Evolutionary conservation across 1,284 basidiomycete species (phyloP), one percentile per base, ranked within the genome.

Genomic region (Sparassis latifolia): DNA sequence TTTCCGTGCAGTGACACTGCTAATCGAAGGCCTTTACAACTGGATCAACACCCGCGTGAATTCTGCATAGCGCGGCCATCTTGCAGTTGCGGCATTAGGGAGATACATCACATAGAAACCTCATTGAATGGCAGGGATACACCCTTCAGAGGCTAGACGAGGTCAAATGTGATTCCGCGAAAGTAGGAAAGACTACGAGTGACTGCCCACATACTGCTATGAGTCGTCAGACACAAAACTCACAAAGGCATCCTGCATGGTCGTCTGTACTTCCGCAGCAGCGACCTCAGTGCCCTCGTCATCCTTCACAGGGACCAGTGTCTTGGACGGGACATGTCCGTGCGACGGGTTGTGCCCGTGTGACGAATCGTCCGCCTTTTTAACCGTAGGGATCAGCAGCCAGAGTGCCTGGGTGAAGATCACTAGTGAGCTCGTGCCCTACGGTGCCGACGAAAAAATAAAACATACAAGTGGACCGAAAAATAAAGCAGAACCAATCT

Each of bases 201-300:
- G 20, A 20, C 20, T 20, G 20, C 20, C 20, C 20, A 20, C 20
- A 20, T 20, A 20, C 20, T 20, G 20, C 20, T 37, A 37, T 37
- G 35, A 12, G 35, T 6, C 6, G 40, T 28, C 20, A 42, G 6
- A 33, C 32, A 10, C 12, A 6, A 43, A 32, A 61, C 70, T 56
- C 44, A 71, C 69, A 12, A 60, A 56, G 2, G 62, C 65, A 44
- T 56, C 56, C 53, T 63, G 58, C 45, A 62, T 52, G 29, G 71
- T 69, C 38, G 63, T 63, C 48, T 67, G 58, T 49, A 70, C 53
- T 42, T 68, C 70, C 45, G 69, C 61, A 33, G 54, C 57, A 41
- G 70, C 60, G 27, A 58, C 62, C 43, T 57, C 58, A 1, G 58
- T 63, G 28, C 63, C 65, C 48, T 71, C 69, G n/a, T 63, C 62